Base-by-base conservation (phyloP, 108 stramenopile species). In the Fragilariopsis cylindrus region DNA sequence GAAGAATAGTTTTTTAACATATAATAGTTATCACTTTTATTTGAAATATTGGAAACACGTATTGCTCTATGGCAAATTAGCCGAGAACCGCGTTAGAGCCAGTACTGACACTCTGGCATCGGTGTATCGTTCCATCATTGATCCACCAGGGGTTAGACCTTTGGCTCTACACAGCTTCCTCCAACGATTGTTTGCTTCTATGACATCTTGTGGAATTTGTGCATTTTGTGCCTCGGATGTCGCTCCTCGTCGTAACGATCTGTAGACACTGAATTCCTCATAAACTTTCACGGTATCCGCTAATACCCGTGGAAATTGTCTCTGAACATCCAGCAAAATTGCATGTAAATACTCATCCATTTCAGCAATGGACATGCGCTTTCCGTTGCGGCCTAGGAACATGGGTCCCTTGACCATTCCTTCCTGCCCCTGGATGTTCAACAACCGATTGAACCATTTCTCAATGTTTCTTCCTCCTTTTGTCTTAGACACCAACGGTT, bases 171-270 rank as follows among this genome's bases (percentile, higher is more conserved):
- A n/a, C 18, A 11, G 4, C 1, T 56, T 77, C n/a, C 57, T 57
- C 81, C 81, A 81, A 52, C 81, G 57, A 43, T 81, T 81, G 66
- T 52, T 58, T 42, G 30, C 30, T 30, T 77, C 60, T 15, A 77
- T 77, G 13, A 44, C 48, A 7, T 41, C 71, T 39, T 72, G 15
- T 7, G 65, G 30, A 12, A 77, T 55, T 15, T 19, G 13, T 12
- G 47, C 48, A 12, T 71, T 64, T 30, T 53, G 58, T 12, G 77
- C 77, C 15, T 64, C 60, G 16, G 72, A 56, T 5, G 63, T 74
- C 16, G 77, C n/a, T 12, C 77, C 77, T 68, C 77, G 60, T 15
- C 72, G 63, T 13, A 73, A 68, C 9, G 72, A 74, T 30, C 77
- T 42, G 9, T 39, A 19, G 7, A 65, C 11, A 5, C 60, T 43